phyloP scores from a whole-genome alignment of 192 early-diverging fungal species.

The Endogone sp. region DNA sequence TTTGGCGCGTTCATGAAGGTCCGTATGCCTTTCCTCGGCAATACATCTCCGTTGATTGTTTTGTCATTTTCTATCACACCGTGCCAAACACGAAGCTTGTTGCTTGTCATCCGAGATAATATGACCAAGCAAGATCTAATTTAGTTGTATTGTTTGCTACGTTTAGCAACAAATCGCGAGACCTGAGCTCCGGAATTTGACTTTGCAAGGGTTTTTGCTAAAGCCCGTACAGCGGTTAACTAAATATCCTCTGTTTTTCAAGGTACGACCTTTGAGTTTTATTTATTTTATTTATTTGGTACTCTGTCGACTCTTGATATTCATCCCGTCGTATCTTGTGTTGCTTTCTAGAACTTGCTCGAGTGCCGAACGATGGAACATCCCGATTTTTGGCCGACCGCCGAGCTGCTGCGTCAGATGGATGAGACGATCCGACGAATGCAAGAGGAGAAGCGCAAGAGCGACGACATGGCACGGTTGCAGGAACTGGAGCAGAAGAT shows the following conservation, averaged over 20 bases:
- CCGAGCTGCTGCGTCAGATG: neutral
- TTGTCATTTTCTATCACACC: too few species aligned
- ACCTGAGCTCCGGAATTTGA: constrained; percentile 32
- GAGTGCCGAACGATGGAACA: neutral
- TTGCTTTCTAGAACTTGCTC: neutral
- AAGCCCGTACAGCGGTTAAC: constrained; percentile 42
- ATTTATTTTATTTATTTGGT: neutral
- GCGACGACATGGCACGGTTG: neutral
- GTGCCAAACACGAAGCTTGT: too few species aligned
- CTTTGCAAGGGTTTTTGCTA: constrained; percentile 36
- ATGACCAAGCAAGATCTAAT: too few species aligned
- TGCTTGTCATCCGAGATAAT: too few species aligned
- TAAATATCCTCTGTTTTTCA: constrained; percentile 47
- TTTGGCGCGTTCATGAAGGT: constrained; percentile 13
- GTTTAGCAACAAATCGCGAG: constrained; percentile 6
- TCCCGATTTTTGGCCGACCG: neutral
- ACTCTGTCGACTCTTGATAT: neutral
- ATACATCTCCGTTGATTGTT: neutral
- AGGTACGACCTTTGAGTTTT: constrained; percentile 16
- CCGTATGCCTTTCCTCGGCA: neutral
- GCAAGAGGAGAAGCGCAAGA: neutral
- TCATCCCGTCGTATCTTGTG: neutral
- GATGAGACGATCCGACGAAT: neutral
- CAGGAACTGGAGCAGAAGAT: neutral
- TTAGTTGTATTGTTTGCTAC: neutral